Evolutionary conservation across 1,139 yeast species (phyloP).

Genomic region (Scheffersomyces cryptocercus): DNA sequence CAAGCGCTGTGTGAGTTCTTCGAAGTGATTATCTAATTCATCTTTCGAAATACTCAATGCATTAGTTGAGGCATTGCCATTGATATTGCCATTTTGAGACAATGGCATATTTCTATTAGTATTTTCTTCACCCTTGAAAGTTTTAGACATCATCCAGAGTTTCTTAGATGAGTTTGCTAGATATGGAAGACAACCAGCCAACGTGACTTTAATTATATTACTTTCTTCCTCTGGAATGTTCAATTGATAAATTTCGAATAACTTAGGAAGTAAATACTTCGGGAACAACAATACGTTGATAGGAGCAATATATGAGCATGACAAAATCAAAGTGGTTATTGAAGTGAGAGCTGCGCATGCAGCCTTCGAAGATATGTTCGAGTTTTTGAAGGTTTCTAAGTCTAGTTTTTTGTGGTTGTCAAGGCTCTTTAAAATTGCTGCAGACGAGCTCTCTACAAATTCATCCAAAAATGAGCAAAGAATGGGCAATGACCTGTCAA

Average conservation of each 20-base stretch:
- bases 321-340: constrained; percentile 59
- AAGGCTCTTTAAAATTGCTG: background rate
- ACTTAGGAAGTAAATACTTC: constrained; percentile 78
- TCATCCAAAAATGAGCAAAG: constrained; percentile 52
- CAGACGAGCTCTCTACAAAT: constrained; percentile 14
- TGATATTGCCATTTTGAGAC: constrained; percentile 2
- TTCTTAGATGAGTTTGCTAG: constrained; percentile 63
- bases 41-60: constrained; percentile 27
- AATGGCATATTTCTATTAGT: constrained; percentile 4
- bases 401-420: background rate
- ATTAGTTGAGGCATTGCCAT: constrained; percentile 9
- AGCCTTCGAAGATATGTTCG: constrained; percentile 41
- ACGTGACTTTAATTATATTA: constrained; percentile 57
- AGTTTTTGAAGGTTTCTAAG: background rate
- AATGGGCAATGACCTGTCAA: constrained; percentile 85
- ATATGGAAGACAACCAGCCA: constrained; percentile 74
- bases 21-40: constrained; percentile 49
- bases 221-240: constrained; percentile 27
- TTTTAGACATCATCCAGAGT: constrained; percentile 66
- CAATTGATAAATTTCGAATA: constrained; percentile 42
- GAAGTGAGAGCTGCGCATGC: constrained; percentile 60
- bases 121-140: constrained; percentile 43
- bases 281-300: constrained; percentile 75
- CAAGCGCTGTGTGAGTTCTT: constrained; percentile 61
- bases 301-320: constrained; percentile 71